Conservation (phyloP, 2,329 filamentous ascomycete species). For the Beauveria asiatica region DNA sequence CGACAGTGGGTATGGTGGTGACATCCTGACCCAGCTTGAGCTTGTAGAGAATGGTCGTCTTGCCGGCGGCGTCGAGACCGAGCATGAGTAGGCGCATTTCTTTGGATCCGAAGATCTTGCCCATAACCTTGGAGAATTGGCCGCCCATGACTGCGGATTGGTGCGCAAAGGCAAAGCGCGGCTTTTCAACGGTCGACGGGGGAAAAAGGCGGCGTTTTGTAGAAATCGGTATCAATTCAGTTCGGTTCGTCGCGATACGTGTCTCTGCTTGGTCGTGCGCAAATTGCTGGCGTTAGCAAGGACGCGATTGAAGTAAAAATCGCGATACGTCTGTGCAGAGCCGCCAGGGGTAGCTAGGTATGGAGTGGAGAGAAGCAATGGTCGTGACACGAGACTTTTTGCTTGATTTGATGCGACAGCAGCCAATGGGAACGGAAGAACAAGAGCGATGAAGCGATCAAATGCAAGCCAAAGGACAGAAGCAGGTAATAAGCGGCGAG, state of each 20-base stretch:
- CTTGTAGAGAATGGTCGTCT: constrained; percentile 99
- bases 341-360: neutral
- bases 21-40: constrained; percentile 97
- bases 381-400: neutral
- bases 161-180: neutral
- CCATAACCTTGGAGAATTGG: constrained; percentile 91
- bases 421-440: neutral
- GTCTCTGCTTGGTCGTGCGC: neutral
- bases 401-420: neutral
- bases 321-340: neutral
- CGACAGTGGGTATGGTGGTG: constrained; percentile 95
- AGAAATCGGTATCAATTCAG: neutral
- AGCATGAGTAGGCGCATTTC: constrained; percentile 99
- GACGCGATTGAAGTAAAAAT: neutral
- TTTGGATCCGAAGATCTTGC: constrained; percentile 98
- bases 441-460: neutral
- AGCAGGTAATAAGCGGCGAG: constrained; percentile 8
- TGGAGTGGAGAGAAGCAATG: neutral
- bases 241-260: neutral
- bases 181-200: neutral
- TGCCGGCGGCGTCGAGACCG: constrained; percentile 93
- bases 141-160: constrained; percentile 65
- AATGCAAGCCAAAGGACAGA: neutral
- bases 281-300: neutral
- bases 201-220: neutral